Conservation (phyloP, 306 rosid genomes). For the Pyrus betulifolia region DNA sequence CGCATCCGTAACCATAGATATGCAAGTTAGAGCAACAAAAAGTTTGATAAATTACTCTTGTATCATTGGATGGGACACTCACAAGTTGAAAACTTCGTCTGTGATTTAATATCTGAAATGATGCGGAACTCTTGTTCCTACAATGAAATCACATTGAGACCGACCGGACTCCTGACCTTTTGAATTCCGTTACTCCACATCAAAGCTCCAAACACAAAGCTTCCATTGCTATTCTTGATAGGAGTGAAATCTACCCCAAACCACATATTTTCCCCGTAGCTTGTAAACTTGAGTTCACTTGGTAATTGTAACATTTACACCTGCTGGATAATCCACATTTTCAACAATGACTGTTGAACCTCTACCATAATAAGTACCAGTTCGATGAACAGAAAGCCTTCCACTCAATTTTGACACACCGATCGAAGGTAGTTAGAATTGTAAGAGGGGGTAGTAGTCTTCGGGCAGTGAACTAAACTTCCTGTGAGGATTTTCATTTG, state of each 20-base stretch:
- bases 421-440: conserved; percentile 65
- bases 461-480: conserved; percentile 28
- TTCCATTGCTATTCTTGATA: conserved; percentile 41
- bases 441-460: conserved; percentile 37
- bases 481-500: conserved; percentile 56
- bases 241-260: conserved; percentile 45
- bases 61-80: background rate
- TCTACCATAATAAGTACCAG: too few relatives aligned
- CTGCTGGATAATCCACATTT: conserved; percentile 28
- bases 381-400: too few relatives aligned
- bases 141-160: conserved; percentile 36
- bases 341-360: too few relatives aligned
- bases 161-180: conserved; percentile 54
- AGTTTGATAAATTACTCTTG: background rate
- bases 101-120: background rate
- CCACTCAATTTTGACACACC: conserved; percentile 45
- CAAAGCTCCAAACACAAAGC: conserved; percentile 70
- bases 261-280: conserved; percentile 30
- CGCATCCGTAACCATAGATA: background rate
- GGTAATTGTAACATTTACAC: conserved; percentile 48
- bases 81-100: background rate
- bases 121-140: conserved; percentile 10
- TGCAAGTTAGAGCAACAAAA: background rate
- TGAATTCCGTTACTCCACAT: conserved; percentile 54
- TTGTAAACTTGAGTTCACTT: conserved; percentile 23